Evolutionary conservation across 1,139 yeast species (phyloP).

Genomic region (Debaryomyces psychrophilus): DNA sequence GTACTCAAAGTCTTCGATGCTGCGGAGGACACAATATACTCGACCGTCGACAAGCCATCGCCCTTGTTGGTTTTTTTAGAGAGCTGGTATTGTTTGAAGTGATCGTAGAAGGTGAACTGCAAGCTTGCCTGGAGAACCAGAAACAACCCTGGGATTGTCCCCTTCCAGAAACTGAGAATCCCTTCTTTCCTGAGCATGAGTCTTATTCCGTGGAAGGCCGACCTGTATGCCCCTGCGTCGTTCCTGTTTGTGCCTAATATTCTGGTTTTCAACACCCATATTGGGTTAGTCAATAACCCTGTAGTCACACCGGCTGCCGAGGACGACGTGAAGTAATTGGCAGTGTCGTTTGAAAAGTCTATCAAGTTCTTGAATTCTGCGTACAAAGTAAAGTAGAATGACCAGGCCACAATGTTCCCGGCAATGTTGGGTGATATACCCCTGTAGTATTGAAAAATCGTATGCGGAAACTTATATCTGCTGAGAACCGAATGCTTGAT

Average conservation of each 20-base stretch:
- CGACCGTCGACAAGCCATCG: slow-evolving; percentile 46
- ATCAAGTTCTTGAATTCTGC: slow-evolving; percentile 52
- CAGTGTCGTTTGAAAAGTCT: slow-evolving; percentile 23
- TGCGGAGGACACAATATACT: slow-evolving; percentile 69
- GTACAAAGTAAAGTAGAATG: slow-evolving; percentile 77
- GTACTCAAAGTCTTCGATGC: slow-evolving; percentile 71
- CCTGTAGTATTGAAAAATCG: slow-evolving; percentile 51
- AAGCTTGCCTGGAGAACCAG: slow-evolving; percentile 89
- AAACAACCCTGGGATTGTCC: slow-evolving; percentile 77
- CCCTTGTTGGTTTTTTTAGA: slow-evolving; percentile 13
- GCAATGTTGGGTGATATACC: slow-evolving; percentile 80
- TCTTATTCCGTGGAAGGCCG: slow-evolving; percentile 57
- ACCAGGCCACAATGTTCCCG: slow-evolving; percentile 91
- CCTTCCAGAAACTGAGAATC: slow-evolving; percentile 72
- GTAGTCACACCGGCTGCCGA: slow-evolving; percentile 73
- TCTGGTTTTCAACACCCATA: slow-evolving; percentile 91
- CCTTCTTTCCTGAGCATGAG: slow-evolving; percentile 67
- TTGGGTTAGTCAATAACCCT: slow-evolving; percentile 80
- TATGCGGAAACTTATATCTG: slow-evolving; percentile 10
- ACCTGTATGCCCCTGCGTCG: slow-evolving; percentile 55
- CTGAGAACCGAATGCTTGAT: slow-evolving; percentile 5
- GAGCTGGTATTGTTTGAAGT: slow-evolving; percentile 49
- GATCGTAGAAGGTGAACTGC: slow-evolving; percentile 84
- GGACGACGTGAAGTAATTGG: slow-evolving; percentile 41
- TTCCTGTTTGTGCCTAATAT: slow-evolving; percentile 63